Evolutionary conservation across 495 filamentous ascomycete species (phyloP), one percentile per base, ranked within the genome.

Genomic region (Penicillium goetzii): DNA sequence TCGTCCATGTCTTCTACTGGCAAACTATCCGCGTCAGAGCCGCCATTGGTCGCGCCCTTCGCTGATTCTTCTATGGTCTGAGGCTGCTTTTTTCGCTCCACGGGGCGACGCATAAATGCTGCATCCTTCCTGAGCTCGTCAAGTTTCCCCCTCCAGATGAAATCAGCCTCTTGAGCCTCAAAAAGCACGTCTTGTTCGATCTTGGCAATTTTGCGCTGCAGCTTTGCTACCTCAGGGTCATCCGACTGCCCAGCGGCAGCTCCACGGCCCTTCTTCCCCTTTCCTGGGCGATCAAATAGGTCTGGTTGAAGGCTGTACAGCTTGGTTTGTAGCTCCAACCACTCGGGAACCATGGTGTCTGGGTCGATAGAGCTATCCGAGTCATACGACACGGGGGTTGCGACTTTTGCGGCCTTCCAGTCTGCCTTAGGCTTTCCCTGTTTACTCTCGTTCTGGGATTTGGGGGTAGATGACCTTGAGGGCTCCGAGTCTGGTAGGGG

Each of bases 131-230:
- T 85, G 15, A 97, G 75, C n/a, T 84, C 81, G 41, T 89, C 86
- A 15, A 85, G 83, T 66, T 86, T 86, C 1, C 80, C 74, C 57
- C 79, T 82, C 95, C 95, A 99, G 62, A 86, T 73, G 32, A 83
- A 81, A 49, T 96, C 87, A 1, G 93, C 93, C 60, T 90, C 81
- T 52, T 84, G 80, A 56, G 85, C 83, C 69, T 99, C 93, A 69
- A 97, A 96, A 10, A 99, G 77, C 2, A 95, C 83, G 69, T 99
- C 95, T 12, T 87, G 87, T 66, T 92, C 90, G 34, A 97, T 90
- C 45, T 84, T 85, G 11, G 86, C 83, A 21, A 97, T 79, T 70
- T 92, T 94, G 14, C 85, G 81, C 36, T 87, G 81, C 2, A 96
- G 60, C 57, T 86, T 90, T 15, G 80, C 81, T 43, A 87, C 77